These are phyloP conservation scores for Acrocalymma vagum DNA, from an alignment of 2,329 filamentous ascomycete genomes.

Conservation along the genomic window DNA sequence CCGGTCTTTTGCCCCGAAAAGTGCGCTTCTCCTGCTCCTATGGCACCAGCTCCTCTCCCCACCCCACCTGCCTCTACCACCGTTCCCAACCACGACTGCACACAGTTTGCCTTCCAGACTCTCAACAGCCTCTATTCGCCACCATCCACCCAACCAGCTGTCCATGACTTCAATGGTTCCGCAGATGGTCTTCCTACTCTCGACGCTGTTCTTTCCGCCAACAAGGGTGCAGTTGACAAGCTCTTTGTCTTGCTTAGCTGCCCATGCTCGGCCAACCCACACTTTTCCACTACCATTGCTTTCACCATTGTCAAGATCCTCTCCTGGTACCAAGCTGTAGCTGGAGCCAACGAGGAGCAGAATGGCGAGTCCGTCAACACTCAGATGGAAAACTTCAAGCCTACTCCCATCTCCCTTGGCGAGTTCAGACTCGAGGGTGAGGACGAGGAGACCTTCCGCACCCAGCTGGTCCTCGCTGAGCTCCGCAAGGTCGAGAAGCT, in stretches of 20 bases:
- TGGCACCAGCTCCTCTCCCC: slow-evolving; percentile 37
- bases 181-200: slow-evolving; percentile 37
- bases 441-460: slow-evolving; percentile 39
- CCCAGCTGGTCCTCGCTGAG: slow-evolving; percentile 42
- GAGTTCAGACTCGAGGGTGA: slow-evolving; percentile 35
- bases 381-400: slow-evolving; percentile 36
- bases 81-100: slow-evolving; percentile 43
- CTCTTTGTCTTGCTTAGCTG: slow-evolving; percentile 42
- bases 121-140: slow-evolving; percentile 44
- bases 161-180: slow-evolving; percentile 34
- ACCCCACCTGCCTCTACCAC: slow-evolving; percentile 33
- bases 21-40: slow-evolving; percentile 29
- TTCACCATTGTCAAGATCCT: slow-evolving; percentile 45
- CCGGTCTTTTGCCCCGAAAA: slow-evolving; percentile 17
- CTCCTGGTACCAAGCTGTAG: slow-evolving; percentile 47
- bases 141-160: slow-evolving; percentile 30
- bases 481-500: slow-evolving; percentile 47
- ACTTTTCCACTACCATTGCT: slow-evolving; percentile 47
- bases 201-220: slow-evolving; percentile 40
- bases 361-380: slow-evolving; percentile 27
- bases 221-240: slow-evolving; percentile 43
- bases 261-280: slow-evolving; percentile 45
- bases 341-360: slow-evolving; percentile 29
- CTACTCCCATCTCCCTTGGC: slow-evolving; percentile 32
- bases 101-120: slow-evolving; percentile 45